Percentiles rank a stretch among this genome's conserved stretches.
These are phyloP conservation scores for Actinomucor elegans DNA, from an alignment of 371 early-diverging fungal species.

Conservation along the genomic window DNA sequence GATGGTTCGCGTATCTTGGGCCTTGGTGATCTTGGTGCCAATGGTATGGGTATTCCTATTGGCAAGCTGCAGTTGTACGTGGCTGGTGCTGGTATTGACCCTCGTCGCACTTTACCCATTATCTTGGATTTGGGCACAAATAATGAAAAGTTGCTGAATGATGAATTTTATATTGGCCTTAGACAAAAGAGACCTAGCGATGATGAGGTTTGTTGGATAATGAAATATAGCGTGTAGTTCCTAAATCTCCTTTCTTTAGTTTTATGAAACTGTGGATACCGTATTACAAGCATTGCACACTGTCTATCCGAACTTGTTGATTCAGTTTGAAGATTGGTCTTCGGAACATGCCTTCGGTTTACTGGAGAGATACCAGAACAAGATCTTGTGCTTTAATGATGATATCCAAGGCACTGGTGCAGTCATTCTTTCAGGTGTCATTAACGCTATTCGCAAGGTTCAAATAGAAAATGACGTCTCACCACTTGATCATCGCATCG, in stretches of 20 bases:
- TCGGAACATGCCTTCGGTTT: conserved; percentile 84
- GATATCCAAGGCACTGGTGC: conserved; percentile 82
- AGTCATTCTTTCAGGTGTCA: conserved; percentile 88
- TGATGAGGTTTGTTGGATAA: conserved; percentile 29
- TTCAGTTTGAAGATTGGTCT: conserved; percentile 95
- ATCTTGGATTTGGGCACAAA: conserved; percentile 90
- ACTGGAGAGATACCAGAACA: conserved; percentile 65
- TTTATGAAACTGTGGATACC: conserved; percentile 78
- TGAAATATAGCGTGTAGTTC: neutral
- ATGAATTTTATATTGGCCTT: conserved; percentile 85
- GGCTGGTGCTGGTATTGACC: conserved; percentile 90
- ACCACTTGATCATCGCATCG: conserved; percentile 77
- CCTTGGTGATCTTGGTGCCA: conserved; percentile 88
- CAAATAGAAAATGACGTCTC: conserved; percentile 50
- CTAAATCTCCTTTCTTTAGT: conserved; percentile 26
- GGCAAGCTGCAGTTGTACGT: conserved; percentile 92
- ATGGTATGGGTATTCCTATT: conserved; percentile 93
- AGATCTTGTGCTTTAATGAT: conserved; percentile 76
- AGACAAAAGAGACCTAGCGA: conserved; percentile 51
- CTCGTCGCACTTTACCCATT: conserved; percentile 83
- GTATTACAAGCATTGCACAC: conserved; percentile 70
- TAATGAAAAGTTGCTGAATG: conserved; percentile 74
- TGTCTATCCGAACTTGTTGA: conserved; percentile 76
- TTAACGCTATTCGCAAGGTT: conserved; percentile 78
- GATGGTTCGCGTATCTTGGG: conserved; percentile 95